Base-by-base conservation (phyloP, 1,139 yeast species). In the Yamadazyma blattariae region DNA sequence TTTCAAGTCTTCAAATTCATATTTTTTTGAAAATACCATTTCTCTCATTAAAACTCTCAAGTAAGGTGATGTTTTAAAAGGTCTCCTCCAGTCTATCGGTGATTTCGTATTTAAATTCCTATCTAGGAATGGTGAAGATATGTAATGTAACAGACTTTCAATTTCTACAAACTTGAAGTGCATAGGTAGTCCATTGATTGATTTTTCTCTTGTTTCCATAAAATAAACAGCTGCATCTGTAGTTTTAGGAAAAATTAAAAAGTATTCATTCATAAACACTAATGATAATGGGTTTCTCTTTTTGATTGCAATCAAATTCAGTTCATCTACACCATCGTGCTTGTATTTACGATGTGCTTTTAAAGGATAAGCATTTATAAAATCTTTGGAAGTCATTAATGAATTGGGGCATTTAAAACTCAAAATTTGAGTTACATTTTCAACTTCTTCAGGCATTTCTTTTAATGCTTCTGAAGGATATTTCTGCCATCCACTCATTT, bases 211-310 rank as follows among this genome's bases (percentile, higher is more conserved):
- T 0, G 82, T 74, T 47, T 77, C 83, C 13, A 63, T 47, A 48
- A 59, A 61, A 51, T 71, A 82, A 3, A 64, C 61, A 20, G 76
- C 65, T 0, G 87, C 86, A 16, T 71, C 72, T 22, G 64, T 59
- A 33, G 57, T 54, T 28, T 60, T 56, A 4, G 64, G 61, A 47
- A 82, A 82, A 3, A 75, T 52, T 26, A 82, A 56, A 48, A 70
- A 80, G 51, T 79, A 79, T 2, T 71, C 67, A 32, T 72, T 68
- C 42, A 65, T 57, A 28, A 74, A 71, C 20, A 59, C 46, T 25
- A 81, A 54, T 17, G 60, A 67, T 3, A 50, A 35, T 0, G 77
- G 76, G 40, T 73, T 61, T 38, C 88, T 55, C 11, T 71, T 71
- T 39, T 79, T 71, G 7, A 75, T 57, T 2, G 67, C 64, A 21